phyloP scores from a whole-genome alignment of 1,284 basidiomycete genomes.

The Cryptococcus sp. region DNA sequence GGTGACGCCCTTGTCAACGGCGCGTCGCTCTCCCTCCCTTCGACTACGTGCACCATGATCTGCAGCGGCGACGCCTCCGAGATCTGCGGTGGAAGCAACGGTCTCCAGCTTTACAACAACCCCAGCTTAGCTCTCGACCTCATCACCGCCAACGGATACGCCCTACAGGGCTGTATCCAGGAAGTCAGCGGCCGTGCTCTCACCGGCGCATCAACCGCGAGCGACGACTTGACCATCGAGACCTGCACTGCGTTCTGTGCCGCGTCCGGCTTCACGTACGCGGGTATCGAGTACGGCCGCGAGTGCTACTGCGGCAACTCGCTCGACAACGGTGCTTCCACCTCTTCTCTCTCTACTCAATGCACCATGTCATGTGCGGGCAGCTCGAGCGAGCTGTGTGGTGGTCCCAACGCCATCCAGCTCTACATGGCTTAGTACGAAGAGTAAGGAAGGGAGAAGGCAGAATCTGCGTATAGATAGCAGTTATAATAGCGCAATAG shows the following conservation, averaged over 20 bases:
- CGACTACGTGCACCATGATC: constrained; percentile 7
- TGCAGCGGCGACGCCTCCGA: constrained; percentile 23
- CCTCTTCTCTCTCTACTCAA: not conserved
- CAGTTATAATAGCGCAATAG: too few relatives aligned
- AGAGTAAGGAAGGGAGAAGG: too few relatives aligned
- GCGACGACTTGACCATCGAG: constrained; percentile 20
- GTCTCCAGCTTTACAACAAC: constrained; percentile 31
- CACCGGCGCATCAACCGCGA: constrained; percentile 13
- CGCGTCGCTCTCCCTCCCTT: constrained; percentile 10
- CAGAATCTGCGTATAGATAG: too few relatives aligned
- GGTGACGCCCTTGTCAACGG: constrained; percentile 16
- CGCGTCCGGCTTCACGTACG: constrained; percentile 11
- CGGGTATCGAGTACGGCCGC: constrained; percentile 26
- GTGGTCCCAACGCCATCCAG: not conserved
- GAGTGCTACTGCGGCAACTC: constrained; percentile 37
- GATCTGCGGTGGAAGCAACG: constrained; percentile 32
- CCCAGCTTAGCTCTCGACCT: constrained; percentile 9
- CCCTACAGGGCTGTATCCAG: constrained; percentile 19
- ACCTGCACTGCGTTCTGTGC: constrained; percentile 22
- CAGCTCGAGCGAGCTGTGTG: not conserved
- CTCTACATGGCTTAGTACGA: not conserved
- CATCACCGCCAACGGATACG: constrained; percentile 14
- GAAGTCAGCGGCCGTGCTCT: constrained; percentile 24
- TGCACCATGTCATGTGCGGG: not conserved
- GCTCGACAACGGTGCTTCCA: constrained; percentile 3